Base-by-base conservation (phyloP, 2,329 filamentous ascomycete species). In the Scopulariopsis brevicaulis region DNA sequence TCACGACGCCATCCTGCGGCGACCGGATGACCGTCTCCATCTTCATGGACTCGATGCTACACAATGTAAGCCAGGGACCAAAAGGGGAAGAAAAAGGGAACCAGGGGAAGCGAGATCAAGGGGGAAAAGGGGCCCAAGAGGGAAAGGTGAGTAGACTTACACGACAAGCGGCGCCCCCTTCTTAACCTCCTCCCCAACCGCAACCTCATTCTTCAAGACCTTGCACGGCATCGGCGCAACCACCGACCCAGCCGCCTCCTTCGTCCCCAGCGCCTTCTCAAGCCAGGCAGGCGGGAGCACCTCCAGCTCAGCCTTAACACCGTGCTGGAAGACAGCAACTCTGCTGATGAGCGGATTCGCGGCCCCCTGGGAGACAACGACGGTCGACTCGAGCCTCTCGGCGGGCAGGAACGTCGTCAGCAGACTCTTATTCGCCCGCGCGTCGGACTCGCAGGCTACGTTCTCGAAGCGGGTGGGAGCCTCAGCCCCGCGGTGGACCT, bases 151-250 rank as follows among this genome's bases (percentile, higher is more conserved):
- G 48, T 4, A 6, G 10, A 77, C 82, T 78, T 70, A 85, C 75
- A 97, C 91, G 14, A 97, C 89, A 59, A 99, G 74, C 7, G 90
- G 84, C 59, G 93, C 85, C 53, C 93, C 92, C 74, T 93, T 95
- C 68, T 85, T 84, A 18, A 99, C 94, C 53, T 72, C 73, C 62
- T 96, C 84, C 0, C 94, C 94, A 64, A 90, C 90, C 32, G 79
- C 74, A 0, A 96, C 90, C 70, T 96, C 89, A 54, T 96, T 94
- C 63, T 90, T 84, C 61, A 99, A 74, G 28, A 99, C 87, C 74
- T 97, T 97, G 74, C 94, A 97, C 1, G 94, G 94, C 94, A 99
- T 99, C 0, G 94, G 94, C 24, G 94, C 90, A 25, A 89, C 79
- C 1, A 97, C 90, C 57, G 87, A 94, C 60, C 93, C 92, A 7